These are phyloP conservation scores for Kernera saxatilis DNA, from an alignment of 345 rosid genomes.

Conservation along the genomic window DNA sequence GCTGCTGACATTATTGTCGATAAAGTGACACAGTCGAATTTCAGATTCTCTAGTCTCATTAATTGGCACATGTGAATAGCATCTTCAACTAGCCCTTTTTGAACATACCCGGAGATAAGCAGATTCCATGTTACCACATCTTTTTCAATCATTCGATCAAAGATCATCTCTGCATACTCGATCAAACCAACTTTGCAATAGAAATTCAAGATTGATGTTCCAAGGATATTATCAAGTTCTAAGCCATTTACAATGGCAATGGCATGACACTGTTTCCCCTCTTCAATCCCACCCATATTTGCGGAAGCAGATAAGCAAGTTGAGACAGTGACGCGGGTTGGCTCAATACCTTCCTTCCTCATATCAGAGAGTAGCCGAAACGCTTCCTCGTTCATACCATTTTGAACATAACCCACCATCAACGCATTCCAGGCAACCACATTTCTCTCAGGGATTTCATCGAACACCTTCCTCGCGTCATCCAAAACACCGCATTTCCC, in stretches of 20 bases:
- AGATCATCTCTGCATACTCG: constrained; percentile 59
- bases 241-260: constrained; percentile 48
- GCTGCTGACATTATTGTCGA: constrained; percentile 55
- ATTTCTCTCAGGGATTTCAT: constrained; percentile 46
- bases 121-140: constrained; percentile 84
- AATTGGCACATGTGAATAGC: constrained; percentile 46
- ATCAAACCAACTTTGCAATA: constrained; percentile 66
- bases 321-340: constrained; percentile 52
- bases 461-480: constrained; percentile 61
- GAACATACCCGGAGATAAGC: constrained; percentile 60
- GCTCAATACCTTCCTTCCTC: constrained; percentile 51
- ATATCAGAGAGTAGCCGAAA: constrained; percentile 40
- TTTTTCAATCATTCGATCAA: constrained; percentile 41
- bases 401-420: constrained; percentile 55
- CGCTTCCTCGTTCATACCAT: constrained; percentile 55
- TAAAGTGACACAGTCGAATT: constrained; percentile 64
- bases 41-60: constrained; percentile 49
- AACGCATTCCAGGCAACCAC: constrained; percentile 60
- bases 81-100: constrained; percentile 37
- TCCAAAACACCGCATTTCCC: constrained; percentile 56
- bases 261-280: constrained; percentile 77
- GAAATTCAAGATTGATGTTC: constrained; percentile 65
- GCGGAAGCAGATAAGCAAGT: constrained; percentile 71
- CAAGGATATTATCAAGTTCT: constrained; percentile 54
- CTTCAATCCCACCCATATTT: constrained; percentile 51